phyloP scores from a whole-genome alignment of 768 basidiomycete genomes.

The Leccinum rimulosum region DNA sequence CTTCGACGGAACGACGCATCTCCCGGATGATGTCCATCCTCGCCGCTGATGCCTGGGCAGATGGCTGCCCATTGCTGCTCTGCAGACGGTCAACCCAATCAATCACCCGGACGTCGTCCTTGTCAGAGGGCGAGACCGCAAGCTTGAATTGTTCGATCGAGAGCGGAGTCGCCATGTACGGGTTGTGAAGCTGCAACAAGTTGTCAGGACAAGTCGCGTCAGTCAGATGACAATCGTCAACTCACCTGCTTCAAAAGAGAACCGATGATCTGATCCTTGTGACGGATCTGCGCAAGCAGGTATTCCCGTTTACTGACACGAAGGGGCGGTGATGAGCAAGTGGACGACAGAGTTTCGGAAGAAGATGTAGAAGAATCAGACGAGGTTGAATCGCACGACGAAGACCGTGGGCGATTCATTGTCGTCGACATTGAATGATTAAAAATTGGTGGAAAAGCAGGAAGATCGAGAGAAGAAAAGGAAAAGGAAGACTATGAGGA shows the following conservation, averaged over 20 bases:
- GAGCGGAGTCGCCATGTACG: conserved; percentile 75
- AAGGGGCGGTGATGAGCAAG: conserved; percentile 28
- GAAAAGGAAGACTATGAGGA: not conserved
- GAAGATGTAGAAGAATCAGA: conserved; percentile 31
- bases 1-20: conserved; percentile 30
- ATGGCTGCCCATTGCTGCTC: conserved; percentile 46
- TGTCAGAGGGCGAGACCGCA: conserved; percentile 75
- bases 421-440: not conserved
- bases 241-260: conserved; percentile 78
- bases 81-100: conserved; percentile 75
- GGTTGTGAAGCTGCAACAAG: conserved; percentile 55
- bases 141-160: conserved; percentile 76
- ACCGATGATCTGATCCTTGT: conserved; percentile 86
- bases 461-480: not conserved
- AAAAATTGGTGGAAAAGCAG: not conserved
- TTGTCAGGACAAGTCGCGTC: not conserved
- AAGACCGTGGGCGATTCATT: conserved; percentile 22
- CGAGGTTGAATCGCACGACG: conserved; percentile 13
- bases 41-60: conserved; percentile 38
- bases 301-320: conserved; percentile 77
- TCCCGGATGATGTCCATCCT: conserved; percentile 29
- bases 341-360: conserved; percentile 39
- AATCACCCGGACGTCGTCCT: conserved; percentile 63
- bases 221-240: not conserved
- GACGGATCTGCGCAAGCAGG: conserved; percentile 78